These are phyloP conservation scores for Botrytis sinoallii DNA, from an alignment of 2,329 filamentous ascomycete genomes.

Conservation along the genomic window DNA sequence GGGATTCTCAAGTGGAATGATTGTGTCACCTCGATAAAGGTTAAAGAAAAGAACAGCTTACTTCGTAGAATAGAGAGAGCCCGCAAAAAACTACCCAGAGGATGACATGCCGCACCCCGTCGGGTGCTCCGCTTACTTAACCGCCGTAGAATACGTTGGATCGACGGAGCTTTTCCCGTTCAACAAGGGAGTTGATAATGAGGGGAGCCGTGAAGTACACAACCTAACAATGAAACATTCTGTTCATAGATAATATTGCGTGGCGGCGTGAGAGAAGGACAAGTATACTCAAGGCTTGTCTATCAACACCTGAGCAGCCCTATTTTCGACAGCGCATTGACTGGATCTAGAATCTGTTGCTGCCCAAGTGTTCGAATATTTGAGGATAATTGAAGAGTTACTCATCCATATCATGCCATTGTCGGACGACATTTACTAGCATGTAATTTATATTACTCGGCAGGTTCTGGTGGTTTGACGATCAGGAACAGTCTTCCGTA, in stretches of 20 bases:
- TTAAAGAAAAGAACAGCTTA: not conserved
- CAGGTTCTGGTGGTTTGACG: constrained; percentile 7
- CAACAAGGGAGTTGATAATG: not conserved
- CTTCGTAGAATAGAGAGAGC: not conserved
- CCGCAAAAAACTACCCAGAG: not conserved
- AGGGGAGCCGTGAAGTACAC: constrained; percentile 19
- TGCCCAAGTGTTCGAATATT: constrained; percentile 29
- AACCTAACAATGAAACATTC: constrained; percentile 20
- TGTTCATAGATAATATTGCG: constrained; percentile 25
- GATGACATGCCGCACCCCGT: constrained; percentile 19
- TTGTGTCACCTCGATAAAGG: constrained; percentile 14
- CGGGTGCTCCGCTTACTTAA: constrained; percentile 23
- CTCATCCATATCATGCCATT: not conserved
- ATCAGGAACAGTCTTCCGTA: constrained; percentile 19
- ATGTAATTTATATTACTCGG: constrained; percentile 12
- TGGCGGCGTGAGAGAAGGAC: constrained; percentile 35
- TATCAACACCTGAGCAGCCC: constrained; percentile 25
- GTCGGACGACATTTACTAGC: constrained; percentile 16
- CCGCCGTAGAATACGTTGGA: constrained; percentile 2
- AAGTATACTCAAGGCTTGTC: constrained; percentile 28
- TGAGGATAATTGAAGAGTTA: constrained; percentile 13
- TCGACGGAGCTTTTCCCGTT: constrained; percentile 5
- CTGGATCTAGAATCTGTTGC: constrained; percentile 26
- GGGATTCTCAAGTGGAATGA: constrained; percentile 2
- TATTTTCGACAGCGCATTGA: constrained; percentile 34